Base-by-base conservation (phyloP, 192 early-diverging fungal species). In the Coemansia sp. region DNA sequence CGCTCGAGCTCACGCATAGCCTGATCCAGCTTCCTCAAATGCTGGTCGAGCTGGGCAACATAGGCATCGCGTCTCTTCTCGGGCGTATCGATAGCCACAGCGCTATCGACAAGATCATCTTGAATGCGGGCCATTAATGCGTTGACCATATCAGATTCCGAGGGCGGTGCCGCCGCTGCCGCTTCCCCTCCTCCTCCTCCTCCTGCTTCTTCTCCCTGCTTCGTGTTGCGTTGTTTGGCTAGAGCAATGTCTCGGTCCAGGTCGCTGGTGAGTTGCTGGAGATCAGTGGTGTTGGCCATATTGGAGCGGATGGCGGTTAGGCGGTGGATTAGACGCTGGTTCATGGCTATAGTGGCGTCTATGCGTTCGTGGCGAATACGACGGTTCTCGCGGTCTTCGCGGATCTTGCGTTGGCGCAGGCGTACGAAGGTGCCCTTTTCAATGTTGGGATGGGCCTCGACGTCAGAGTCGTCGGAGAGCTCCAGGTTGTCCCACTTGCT, bases 401-500 rank as follows among this genome's bases (percentile, higher is more conserved):
- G 95, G 70, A 97, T 91, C 57, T 93, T 88, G 27, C 91, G 87
- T 80, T 97, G 95, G 25, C 91, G 90, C 92, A 94, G 93, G 51
- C 91, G 89, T 62, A 98, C 88, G 70, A 94, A 89, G 8, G 94
- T 94, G 38, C 88, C 87, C 66, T 95, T 94, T 75, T 98, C 96
- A 14, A 98, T 94, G 60, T 98, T 96, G 35, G 96, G 96, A 82
- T 94, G 92, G 20, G 86, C 84, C 70, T 98, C 96, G 74, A 98
- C 91, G 76, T 98, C 96, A n/a, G 92, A 93, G 84, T 98, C 96
- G 82, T 98, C 96, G 37, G 92, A 94, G 53, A 98, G 86, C 79
- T 98, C 96, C 39, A 98, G 86, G 62, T 93, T 93, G 82, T 98
- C 96, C 96, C 96, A 98, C 80, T 96, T 94, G 73, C 89, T 91